Base-by-base conservation (phyloP, 441 rosid species). In the Erysimum pusillum region DNA sequence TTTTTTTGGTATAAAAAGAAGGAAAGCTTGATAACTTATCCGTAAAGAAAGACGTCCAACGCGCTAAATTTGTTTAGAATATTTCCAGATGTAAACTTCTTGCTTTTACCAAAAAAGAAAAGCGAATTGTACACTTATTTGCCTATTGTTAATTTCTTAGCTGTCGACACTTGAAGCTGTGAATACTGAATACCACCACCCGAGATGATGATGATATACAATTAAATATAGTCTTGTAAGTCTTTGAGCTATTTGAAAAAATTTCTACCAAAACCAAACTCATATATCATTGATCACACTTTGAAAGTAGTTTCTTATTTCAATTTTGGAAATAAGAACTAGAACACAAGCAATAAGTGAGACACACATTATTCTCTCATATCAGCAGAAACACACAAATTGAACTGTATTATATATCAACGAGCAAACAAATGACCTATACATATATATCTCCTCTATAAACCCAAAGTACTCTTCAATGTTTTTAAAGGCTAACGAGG, bases 21-120 rank as follows among this genome's bases (percentile, higher is more conserved):
- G 0, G n/a, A 73, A 32, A 57, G 17, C 73, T 51, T 41, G 57
- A 25, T 67, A 69, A 69, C 71, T 62, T 69, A 54, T 76, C 64
- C 58, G 38, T 69, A 76, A 69, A 62, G 79, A 76, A 69, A 69
- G 65, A 53, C 32, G 17, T 18, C 41, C 42, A 35, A 57, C 34
- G 69, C 79, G 69, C 57, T 68, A 18, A 61, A 51, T 51, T 51
- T 59, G 61, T 52, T 48, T 17, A 58, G 31, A 67, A 74, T 65
- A 75, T 44, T 10, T 64, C 38, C 12, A 32, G 31, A 13, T 72
- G 28, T 63, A 48, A 22, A 53, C 22, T 41, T 65, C 0, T 74
- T 8, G 13, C 38, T 64, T 74, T 34, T 56, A 54, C 42, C 31
- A 6, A 2, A 5, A 36, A 18, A 18, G 22, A 34, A n/a, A 15